These are phyloP conservation scores for Cruciata laevipes DNA, from an alignment of 257 asterid species.

Conservation along the genomic window DNA sequence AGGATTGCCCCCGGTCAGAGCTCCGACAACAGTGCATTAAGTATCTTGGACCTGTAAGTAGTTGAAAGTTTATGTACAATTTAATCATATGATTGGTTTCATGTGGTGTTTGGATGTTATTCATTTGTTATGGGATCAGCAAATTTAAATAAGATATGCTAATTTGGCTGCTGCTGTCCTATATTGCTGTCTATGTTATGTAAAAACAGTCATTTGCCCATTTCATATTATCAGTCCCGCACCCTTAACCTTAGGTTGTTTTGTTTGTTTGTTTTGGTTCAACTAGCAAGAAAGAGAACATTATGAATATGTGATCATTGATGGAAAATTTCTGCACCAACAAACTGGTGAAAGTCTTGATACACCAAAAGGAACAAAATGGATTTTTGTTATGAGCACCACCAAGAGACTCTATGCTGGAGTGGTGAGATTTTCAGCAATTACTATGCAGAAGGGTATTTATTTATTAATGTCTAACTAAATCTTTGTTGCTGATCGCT, in stretches of 20 bases:
- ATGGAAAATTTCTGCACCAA: conserved; percentile 53
- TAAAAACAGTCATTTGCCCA: not conserved
- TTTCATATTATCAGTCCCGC: not conserved
- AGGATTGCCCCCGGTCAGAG: conserved; percentile 74
- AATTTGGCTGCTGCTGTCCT: not conserved
- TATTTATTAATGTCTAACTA: conserved; percentile 14
- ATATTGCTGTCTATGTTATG: not conserved
- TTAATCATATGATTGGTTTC: not conserved
- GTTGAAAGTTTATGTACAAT: conserved; percentile 13
- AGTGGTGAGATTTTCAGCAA: conserved; percentile 39
- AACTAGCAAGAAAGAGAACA: conserved; percentile 76
- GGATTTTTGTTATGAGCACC: conserved; percentile 98
- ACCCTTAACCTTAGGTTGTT: conserved; percentile 1
- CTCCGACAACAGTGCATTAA: conserved; percentile 82
- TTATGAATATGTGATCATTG: conserved; percentile 54
- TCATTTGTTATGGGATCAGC: not conserved
- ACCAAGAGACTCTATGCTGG: conserved; percentile 67
- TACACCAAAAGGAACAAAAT: conserved; percentile 52
- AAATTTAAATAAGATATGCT: not conserved
- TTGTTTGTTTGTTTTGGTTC: conserved; percentile 17
- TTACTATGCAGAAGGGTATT: conserved; percentile 6
- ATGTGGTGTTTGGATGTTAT: not conserved
- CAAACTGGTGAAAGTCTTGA: conserved; percentile 52
- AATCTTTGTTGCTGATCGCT: not conserved
- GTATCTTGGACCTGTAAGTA: conserved; percentile 92